Evolutionary conservation across 257 asterid species (phyloP).

Genomic region (Linaria vulgaris): DNA sequence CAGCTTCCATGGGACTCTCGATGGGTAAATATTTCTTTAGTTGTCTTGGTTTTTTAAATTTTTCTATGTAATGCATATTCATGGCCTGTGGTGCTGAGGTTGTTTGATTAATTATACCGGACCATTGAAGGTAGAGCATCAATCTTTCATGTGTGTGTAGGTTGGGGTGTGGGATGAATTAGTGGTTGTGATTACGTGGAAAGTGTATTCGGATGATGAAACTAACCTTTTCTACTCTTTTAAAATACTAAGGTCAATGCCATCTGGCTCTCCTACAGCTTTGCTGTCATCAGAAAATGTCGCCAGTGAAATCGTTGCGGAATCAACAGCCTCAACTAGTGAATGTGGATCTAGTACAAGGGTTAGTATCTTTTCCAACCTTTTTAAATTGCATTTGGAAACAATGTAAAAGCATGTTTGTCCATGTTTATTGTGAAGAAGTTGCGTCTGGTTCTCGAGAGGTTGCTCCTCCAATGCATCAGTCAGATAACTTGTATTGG

Average conservation of each 20-base stretch:
- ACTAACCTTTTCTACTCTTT: constrained; percentile 22
- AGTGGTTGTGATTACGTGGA: neutral
- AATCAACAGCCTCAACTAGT: constrained; percentile 56
- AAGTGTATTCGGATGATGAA: constrained; percentile 5
- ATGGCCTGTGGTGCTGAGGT: neutral
- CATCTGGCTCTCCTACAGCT: constrained; percentile 53
- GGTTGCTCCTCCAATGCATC: too few relatives aligned
- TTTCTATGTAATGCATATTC: neutral
- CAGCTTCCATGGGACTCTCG: too few relatives aligned
- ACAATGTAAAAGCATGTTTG: neutral
- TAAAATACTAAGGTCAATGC: constrained; percentile 57
- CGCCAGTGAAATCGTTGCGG: constrained; percentile 47
- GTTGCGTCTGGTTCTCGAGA: neutral
- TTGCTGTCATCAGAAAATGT: constrained; percentile 72
- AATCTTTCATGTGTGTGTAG: neutral
- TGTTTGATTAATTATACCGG: neutral
- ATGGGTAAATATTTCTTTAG: too few relatives aligned
- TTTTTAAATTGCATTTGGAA: constrained; percentile 6
- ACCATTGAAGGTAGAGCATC: neutral
- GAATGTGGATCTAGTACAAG: constrained; percentile 73
- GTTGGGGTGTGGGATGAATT: too few relatives aligned
- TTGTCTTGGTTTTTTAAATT: too few relatives aligned
- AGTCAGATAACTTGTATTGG: neutral
- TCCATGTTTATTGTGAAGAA: neutral
- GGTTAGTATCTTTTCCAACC: constrained; percentile 45